phyloP scores from a whole-genome alignment of 768 basidiomycete species.

The Dendrothele bispora region DNA sequence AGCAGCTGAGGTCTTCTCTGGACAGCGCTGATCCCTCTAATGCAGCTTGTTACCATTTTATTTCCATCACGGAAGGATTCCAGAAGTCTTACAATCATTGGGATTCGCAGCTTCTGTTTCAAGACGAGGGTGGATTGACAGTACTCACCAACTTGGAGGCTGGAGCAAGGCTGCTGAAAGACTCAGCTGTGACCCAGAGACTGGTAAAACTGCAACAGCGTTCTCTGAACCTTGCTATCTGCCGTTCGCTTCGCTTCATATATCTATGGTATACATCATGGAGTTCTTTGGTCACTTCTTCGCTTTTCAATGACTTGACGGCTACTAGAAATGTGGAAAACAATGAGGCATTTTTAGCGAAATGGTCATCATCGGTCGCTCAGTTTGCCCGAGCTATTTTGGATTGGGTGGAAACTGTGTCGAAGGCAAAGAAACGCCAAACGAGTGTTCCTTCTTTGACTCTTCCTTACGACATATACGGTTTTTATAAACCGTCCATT shows the following conservation, averaged over 20 bases:
- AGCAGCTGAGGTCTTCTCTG: background rate
- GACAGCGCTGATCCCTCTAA: background rate
- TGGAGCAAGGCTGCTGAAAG: background rate
- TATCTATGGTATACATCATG: background rate
- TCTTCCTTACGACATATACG: too few relatives aligned
- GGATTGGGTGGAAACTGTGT: too few relatives aligned
- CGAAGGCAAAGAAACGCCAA: too few relatives aligned
- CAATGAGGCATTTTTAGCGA: too few relatives aligned
- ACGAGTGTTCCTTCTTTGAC: background rate
- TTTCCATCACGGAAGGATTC: background rate
- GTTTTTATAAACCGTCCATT: too few relatives aligned
- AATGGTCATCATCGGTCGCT: too few relatives aligned
- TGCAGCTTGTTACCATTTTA: background rate
- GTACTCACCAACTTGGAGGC: background rate
- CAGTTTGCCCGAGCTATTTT: too few relatives aligned
- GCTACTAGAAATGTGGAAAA: too few relatives aligned
- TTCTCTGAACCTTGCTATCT: background rate
- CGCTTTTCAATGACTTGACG: background rate
- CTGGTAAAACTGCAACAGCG: background rate
- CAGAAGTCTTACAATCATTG: background rate
- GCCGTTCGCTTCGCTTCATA: background rate
- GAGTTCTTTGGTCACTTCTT: background rate
- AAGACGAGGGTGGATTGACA: background rate
- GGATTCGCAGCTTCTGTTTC: background rate
- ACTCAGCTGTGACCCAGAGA: background rate